Conservation (phyloP, 139 green algal species). For the Closterium sp. region DNA sequence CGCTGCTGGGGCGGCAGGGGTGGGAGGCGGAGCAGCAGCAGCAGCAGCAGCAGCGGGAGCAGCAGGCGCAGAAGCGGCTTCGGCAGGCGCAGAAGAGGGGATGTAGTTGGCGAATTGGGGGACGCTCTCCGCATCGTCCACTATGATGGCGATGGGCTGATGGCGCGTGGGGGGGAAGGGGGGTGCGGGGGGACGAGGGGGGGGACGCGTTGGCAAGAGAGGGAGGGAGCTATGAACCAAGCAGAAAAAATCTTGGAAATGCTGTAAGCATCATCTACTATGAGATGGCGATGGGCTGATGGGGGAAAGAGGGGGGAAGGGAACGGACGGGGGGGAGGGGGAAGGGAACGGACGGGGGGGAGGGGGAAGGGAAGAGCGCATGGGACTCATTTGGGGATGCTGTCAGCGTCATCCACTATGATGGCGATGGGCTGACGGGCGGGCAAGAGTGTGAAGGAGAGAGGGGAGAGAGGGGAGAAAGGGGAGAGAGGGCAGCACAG, state of each 20-base stretch:
- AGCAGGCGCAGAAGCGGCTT: not conserved
- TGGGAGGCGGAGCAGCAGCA: constrained; percentile 29
- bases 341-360: not conserved
- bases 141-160: constrained; percentile 77
- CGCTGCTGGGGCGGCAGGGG: constrained; percentile 28
- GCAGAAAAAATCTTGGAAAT: no score
- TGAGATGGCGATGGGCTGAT: no score
- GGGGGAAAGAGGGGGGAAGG: no score
- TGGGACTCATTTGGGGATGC: no score
- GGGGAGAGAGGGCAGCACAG: no score
- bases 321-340: no score
- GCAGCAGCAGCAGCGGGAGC: constrained; percentile 12
- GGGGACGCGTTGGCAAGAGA: not conserved
- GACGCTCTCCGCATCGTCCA: constrained; percentile 76
- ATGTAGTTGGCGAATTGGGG: constrained; percentile 44
- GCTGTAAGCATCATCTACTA: no score
- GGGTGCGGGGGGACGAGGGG: not conserved
- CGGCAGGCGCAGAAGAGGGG: not conserved
- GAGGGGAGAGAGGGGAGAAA: no score
- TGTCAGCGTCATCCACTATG: no score
- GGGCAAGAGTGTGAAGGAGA: no score
- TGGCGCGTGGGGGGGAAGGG: not conserved
- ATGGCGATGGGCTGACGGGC: no score
- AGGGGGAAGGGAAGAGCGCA: not conserved
- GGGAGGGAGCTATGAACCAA: not conserved